Evolutionary conservation across 2,329 filamentous ascomycete species (phyloP), one percentile per base, ranked within the genome.

Genomic region (Colletotrichum karsti): DNA sequence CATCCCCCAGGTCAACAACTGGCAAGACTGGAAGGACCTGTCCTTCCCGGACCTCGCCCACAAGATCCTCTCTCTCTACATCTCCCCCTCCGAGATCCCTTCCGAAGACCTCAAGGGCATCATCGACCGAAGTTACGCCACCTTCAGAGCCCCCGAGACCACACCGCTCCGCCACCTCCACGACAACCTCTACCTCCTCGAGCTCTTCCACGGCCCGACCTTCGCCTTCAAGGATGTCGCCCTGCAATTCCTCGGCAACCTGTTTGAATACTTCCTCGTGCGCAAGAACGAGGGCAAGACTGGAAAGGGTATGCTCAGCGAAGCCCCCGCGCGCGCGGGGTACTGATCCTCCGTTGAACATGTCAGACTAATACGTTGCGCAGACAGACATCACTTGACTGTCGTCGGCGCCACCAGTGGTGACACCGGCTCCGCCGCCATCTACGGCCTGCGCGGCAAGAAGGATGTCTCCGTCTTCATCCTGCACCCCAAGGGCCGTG

Each of bases 401-500:
- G 93, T 97, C 4, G 90, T 97, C 63, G 94, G 93, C 20, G 94
- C 93, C 30, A 97, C 94, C 15, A 94, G 91, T 74, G 94, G 94
- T 71, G 93, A 94, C 70, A 98, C 95, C 28, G 95, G 95, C 24
- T 97, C 94, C 28, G 95, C 95, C 10, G 96, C 96, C 72, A 98
- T 99, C 74, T 98, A 98, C 77, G 96, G 96, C 63, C 86, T 99
- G 61, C 86, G 95, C 56, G 94, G 95, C 61, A 98, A 98, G 89
- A 95, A 97, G 82, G 96, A 99, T 85, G 93, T 98, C 15, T 97
- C 94, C 0, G 93, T 98, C 59, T 96, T 97, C 83, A 98, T 99
- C 77, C 87, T 98, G 75, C 92, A 95, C 79, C 96, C 96, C 26
- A 93, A 96, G 80, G 95, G 94, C 70, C 92, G 94, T 72, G 92